phyloP scores from a whole-genome alignment of 768 basidiomycete genomes.

The Mycena rosella region DNA sequence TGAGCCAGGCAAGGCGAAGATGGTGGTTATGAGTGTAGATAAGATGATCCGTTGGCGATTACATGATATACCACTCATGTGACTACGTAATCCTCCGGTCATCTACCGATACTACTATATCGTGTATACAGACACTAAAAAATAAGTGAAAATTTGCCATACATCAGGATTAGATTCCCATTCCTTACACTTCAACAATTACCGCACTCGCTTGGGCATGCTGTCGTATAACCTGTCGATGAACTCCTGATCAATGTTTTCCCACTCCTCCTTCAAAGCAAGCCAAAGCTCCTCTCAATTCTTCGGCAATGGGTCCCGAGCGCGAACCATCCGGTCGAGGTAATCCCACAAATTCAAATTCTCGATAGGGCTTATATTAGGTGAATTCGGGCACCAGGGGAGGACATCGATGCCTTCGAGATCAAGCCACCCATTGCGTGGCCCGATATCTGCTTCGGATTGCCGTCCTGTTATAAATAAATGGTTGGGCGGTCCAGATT shows the following conservation, averaged over 20 bases:
- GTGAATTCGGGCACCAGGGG: conserved; percentile 7
- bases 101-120: too few relatives aligned
- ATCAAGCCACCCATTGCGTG: conserved; percentile 7
- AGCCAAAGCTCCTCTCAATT: conserved; percentile 2
- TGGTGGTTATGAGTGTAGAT: too few relatives aligned
- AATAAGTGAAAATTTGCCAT: too few relatives aligned
- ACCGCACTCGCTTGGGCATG: neutral
- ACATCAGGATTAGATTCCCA: too few relatives aligned
- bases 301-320: neutral
- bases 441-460: neutral
- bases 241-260: conserved; percentile 4
- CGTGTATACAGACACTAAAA: too few relatives aligned
- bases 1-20: too few relatives aligned
- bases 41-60: too few relatives aligned
- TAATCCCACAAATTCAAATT: neutral
- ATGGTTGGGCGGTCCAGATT: conserved; percentile 1
- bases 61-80: too few relatives aligned
- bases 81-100: too few relatives aligned
- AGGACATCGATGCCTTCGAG: conserved; percentile 3
- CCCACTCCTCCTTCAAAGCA: neutral
- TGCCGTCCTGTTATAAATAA: neutral
- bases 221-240: neutral
- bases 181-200: neutral
- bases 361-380: neutral
- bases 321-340: neutral